Evolutionary conservation across 805 yeast species (phyloP).

Genomic region (Pichia ethanolica): DNA sequence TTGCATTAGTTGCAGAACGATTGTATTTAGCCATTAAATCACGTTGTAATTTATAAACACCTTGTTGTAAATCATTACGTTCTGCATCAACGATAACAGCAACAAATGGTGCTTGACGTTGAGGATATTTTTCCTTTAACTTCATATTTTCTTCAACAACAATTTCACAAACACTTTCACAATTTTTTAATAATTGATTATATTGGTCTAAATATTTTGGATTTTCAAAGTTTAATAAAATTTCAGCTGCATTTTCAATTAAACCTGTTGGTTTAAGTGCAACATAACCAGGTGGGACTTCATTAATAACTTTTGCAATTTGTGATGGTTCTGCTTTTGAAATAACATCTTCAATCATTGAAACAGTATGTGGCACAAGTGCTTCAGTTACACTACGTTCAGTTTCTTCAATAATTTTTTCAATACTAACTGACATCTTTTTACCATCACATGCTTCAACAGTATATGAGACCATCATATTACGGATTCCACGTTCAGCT

Average conservation of each 20-base stretch:
- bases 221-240: constrained; percentile 51
- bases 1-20: constrained; percentile 26
- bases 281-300: constrained; percentile 83
- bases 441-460: constrained; percentile 89
- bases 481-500: constrained; percentile 68
- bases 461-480: constrained; percentile 92
- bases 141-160: constrained; percentile 45
- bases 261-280: constrained; percentile 93
- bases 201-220: constrained; percentile 46
- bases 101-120: constrained; percentile 63
- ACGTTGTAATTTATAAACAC: constrained; percentile 87
- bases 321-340: constrained; percentile 23
- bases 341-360: constrained; percentile 38
- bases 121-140: constrained; percentile 47
- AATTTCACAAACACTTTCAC: constrained; percentile 54
- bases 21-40: constrained; percentile 69
- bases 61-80: constrained; percentile 78
- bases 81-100: constrained; percentile 88
- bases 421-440: constrained; percentile 39
- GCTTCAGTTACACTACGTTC: constrained; percentile 59
- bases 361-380: constrained; percentile 61
- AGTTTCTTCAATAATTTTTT: constrained; percentile 56
- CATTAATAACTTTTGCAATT: constrained; percentile 34
- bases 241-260: constrained; percentile 66
- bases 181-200: constrained; percentile 55